A percentile compares a stretch with the other conserved stretches of the same genome.
These are phyloP conservation scores for Chlorophyllum brunneum DNA, from an alignment of 768 basidiomycete species.

Conservation along the genomic window DNA sequence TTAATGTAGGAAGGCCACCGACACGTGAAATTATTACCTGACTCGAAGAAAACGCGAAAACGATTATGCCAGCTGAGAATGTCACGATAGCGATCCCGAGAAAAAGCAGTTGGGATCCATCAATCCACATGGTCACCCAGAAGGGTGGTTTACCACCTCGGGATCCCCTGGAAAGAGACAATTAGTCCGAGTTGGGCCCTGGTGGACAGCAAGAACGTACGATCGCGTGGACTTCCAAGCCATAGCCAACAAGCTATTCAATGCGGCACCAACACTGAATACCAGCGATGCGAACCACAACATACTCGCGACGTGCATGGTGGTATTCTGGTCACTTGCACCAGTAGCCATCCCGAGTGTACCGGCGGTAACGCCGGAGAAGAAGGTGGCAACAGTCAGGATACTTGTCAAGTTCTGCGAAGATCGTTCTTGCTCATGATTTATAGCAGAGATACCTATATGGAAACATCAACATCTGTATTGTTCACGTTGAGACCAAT, in stretches of 20 bases:
- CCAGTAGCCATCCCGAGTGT: conserved; percentile 17
- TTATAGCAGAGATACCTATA: conserved; percentile 3
- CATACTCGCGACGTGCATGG: conserved; percentile 15
- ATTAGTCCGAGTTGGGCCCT: neutral
- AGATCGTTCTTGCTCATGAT: conserved; percentile 2
- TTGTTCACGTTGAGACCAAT: neutral
- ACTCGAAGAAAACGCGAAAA: conserved; percentile 3
- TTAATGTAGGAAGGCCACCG: neutral
- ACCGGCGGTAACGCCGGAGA: conserved; percentile 27
- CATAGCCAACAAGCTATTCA: conserved; percentile 22
- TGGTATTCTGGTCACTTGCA: neutral
- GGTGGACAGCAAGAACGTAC: conserved; percentile 20
- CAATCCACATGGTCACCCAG: conserved; percentile 8
- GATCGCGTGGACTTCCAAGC: conserved; percentile 22
- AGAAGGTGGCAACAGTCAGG: conserved; percentile 23
- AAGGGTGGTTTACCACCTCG: conserved; percentile 5
- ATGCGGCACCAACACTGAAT: conserved; percentile 22
- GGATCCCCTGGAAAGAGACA: neutral
- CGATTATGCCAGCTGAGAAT: conserved; percentile 3
- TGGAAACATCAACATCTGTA: neutral
- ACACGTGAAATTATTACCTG: neutral
- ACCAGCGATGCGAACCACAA: conserved; percentile 24
- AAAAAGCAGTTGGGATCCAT: conserved; percentile 3
- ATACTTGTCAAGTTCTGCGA: conserved; percentile 11
- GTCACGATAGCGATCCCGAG: conserved; percentile 8